phyloP scores from a whole-genome alignment of 192 early-diverging fungal genomes.

The Backusella tarrabulga region DNA sequence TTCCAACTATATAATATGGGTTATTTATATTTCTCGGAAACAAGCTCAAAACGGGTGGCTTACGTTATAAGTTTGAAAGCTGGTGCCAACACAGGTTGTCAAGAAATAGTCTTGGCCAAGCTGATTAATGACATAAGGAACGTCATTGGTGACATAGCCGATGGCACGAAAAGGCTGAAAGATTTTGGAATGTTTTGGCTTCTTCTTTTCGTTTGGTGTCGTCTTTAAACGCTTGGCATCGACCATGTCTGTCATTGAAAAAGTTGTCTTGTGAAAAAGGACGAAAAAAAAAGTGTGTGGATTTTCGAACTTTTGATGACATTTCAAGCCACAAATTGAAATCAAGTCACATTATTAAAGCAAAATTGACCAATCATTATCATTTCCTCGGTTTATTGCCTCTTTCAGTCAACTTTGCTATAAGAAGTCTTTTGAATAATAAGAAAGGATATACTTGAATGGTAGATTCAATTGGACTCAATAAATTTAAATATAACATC shows the following conservation, averaged over 20 bases:
- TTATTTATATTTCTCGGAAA: not conserved
- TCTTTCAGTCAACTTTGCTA: too few species aligned
- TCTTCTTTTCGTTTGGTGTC: not conserved
- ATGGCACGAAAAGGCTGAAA: slow-evolving; percentile 90
- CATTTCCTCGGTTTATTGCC: not conserved
- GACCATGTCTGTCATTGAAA: not conserved
- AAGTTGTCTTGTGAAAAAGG: not conserved
- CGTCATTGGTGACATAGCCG: slow-evolving; percentile 83
- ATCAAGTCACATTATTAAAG: not conserved
- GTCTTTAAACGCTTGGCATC: not conserved
- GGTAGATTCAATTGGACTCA: too few species aligned
- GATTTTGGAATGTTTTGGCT: slow-evolving; percentile 34
- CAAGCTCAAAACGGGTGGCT: not conserved
- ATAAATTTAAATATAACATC: not conserved
- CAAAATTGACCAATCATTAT: not conserved
- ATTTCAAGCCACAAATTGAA: not conserved
- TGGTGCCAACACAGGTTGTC: slow-evolving; percentile 85
- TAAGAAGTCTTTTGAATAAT: not conserved
- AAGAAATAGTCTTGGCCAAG: slow-evolving; percentile 75
- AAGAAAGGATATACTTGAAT: too few species aligned
- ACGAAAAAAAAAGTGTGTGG: not conserved
- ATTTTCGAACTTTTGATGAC: not conserved
- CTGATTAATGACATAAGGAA: slow-evolving; percentile 78
- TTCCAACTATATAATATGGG: slow-evolving; percentile 41
- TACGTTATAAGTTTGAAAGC: slow-evolving; percentile 90